Evolutionary conservation across 2,329 filamentous ascomycete genomes (phyloP).

Genomic region (Fusarium palustre): DNA sequence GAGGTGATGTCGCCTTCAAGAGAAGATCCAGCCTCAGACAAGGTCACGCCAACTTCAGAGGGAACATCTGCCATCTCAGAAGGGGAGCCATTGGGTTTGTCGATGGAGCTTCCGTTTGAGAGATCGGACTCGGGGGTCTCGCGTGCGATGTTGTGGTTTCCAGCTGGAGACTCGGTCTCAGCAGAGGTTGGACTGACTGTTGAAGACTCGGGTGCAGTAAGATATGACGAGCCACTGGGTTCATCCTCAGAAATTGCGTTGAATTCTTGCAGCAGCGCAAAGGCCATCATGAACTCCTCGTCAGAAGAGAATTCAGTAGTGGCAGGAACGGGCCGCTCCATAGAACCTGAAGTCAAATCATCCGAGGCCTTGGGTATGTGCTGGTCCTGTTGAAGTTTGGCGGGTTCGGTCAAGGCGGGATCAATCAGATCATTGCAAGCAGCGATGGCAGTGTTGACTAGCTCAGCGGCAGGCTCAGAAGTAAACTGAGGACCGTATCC

Average conservation of each 20-base stretch:
- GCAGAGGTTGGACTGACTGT: background rate
- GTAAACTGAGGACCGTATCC: background rate
- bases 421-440: background rate
- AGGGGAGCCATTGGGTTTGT: background rate
- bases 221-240: too few relatives aligned
- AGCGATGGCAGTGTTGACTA: background rate
- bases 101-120: background rate
- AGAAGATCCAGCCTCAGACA: background rate
- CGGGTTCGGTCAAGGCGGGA: background rate
- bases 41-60: background rate
- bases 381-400: background rate
- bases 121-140: background rate
- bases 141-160: background rate
- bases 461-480: background rate
- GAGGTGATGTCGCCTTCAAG: background rate
- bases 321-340: background rate
- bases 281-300: too few relatives aligned
- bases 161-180: background rate
- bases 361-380: constrained; percentile 13
- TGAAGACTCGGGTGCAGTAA: background rate
- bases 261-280: too few relatives aligned
- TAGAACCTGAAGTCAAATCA: background rate
- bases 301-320: background rate
- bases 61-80: background rate
- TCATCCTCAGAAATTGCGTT: too few relatives aligned